Conservation (phyloP, 179 eudicot genomes). For the Silene coronaria region DNA sequence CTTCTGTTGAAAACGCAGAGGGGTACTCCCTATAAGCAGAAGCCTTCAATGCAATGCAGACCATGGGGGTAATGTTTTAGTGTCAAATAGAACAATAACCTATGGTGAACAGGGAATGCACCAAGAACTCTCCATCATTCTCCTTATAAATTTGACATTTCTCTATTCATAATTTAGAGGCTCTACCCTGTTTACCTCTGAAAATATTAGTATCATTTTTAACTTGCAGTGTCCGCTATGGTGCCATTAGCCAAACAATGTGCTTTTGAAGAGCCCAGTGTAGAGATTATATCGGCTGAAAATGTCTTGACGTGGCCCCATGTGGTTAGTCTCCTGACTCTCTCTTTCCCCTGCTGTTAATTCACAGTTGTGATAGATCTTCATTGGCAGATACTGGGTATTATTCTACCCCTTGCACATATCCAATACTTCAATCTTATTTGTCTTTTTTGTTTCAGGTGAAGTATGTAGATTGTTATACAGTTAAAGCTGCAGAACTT, state of each 20-base stretch:
- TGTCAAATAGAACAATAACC: neutral
- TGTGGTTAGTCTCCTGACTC: constrained; percentile 77
- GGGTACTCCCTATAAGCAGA: too few species aligned
- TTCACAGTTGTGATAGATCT: neutral
- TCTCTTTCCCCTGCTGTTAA: neutral
- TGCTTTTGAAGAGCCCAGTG: constrained; percentile 97
- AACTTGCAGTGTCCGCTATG: constrained; percentile 80
- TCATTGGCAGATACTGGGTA: neutral
- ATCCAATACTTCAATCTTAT: neutral
- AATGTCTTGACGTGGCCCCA: constrained; percentile 96
- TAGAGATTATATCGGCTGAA: constrained; percentile 82
- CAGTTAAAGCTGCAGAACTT: constrained; percentile 57
- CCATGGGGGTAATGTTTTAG: neutral
- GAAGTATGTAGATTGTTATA: constrained; percentile 78
- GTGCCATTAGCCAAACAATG: constrained; percentile 93
- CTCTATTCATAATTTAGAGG: constrained; percentile 3
- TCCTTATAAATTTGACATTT: neutral
- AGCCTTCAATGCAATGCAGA: neutral
- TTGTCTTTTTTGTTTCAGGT: constrained; percentile 44
- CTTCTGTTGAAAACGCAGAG: neutral
- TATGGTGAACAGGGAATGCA: neutral
- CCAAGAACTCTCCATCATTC: neutral
- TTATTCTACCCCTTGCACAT: neutral
- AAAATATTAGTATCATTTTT: neutral
- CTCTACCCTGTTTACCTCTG: neutral